A percentile compares a stretch with the other conserved stretches of the same genome.
phyloP scores from a whole-genome alignment of 345 rosid genomes.

The Salix suchowensis region DNA sequence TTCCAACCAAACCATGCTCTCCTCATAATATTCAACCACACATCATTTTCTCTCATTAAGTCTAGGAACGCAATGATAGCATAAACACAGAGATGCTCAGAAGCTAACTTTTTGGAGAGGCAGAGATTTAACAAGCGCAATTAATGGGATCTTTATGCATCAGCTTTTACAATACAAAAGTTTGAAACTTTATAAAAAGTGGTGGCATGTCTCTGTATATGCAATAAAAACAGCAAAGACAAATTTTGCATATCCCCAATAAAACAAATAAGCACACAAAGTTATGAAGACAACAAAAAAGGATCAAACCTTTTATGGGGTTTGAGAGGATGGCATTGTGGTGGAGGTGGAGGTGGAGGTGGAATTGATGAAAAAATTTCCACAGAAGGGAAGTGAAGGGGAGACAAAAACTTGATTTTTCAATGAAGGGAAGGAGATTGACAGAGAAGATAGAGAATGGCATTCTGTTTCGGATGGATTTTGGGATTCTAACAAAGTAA shows the following conservation, averaged over 20 bases:
- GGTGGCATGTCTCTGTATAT: slow-evolving; percentile 6
- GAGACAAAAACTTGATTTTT: slow-evolving; percentile 13
- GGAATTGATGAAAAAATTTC: neutral
- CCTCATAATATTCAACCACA: slow-evolving; percentile 36
- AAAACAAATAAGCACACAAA: neutral
- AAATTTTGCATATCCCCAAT: slow-evolving; percentile 5
- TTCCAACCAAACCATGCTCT: slow-evolving; percentile 37
- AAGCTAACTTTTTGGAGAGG: slow-evolving; percentile 22
- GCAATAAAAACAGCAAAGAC: slow-evolving; percentile 21
- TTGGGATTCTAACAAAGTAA: slow-evolving; percentile 19
- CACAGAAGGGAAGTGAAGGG: slow-evolving; percentile 10
- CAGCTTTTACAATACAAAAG: slow-evolving; percentile 9
- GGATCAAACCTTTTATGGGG: slow-evolving; percentile 24
- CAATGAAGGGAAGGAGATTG: slow-evolving; percentile 1
- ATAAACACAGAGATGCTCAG: slow-evolving; percentile 25
- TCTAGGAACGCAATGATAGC: slow-evolving; percentile 36
- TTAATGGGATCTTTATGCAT: slow-evolving; percentile 38
- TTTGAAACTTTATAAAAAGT: slow-evolving; percentile 22
- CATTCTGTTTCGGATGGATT: slow-evolving; percentile 21
- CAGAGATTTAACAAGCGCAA: slow-evolving; percentile 43
- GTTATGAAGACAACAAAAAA: neutral
- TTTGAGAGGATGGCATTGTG: slow-evolving; percentile 12
- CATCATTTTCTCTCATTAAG: slow-evolving; percentile 35
- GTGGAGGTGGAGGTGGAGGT: slow-evolving; percentile 7
- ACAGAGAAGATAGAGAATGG: slow-evolving; percentile 10